Evolutionary conservation across 169 alveolate genomes (phyloP).

Genomic region (Cytauxzoon felis): DNA sequence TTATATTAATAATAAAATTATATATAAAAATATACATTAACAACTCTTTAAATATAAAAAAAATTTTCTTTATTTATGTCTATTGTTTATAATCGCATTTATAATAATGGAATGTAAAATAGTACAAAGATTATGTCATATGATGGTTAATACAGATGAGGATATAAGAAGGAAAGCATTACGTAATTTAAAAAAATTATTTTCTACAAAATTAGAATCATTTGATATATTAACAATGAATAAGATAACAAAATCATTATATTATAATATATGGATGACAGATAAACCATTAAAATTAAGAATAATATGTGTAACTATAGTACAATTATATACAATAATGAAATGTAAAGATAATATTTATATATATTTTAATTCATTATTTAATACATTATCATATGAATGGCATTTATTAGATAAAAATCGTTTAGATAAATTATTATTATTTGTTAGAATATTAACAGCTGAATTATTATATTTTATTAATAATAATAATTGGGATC

Average conservation of each 20-base stretch:
- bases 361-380: slow-evolving; percentile 12
- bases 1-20: no score
- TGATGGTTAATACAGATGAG: slow-evolving; percentile 51
- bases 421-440: slow-evolving; percentile 49
- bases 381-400: slow-evolving; percentile 31
- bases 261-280: slow-evolving; percentile 56
- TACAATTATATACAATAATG: slow-evolving; percentile 21
- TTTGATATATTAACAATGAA: slow-evolving; percentile 21
- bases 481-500: slow-evolving; percentile 30
- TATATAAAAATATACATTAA: no score
- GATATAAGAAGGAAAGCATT: slow-evolving; percentile 26
- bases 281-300: slow-evolving; percentile 53
- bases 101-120: slow-evolving; percentile 19
- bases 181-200: slow-evolving; percentile 16
- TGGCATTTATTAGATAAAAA: slow-evolving; percentile 53
- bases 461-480: slow-evolving; percentile 37
- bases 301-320: slow-evolving; percentile 30
- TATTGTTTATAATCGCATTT: no score
- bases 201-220: slow-evolving; percentile 2
- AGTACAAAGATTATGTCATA: slow-evolving; percentile 51
- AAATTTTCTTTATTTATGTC: not conserved
- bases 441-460: slow-evolving; percentile 41
- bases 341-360: slow-evolving; percentile 1
- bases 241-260: slow-evolving; percentile 41
- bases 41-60: not conserved